phyloP scores from a whole-genome alignment of 2,329 filamentous ascomycete genomes.

The Microdochium trichocladiopsis region DNA sequence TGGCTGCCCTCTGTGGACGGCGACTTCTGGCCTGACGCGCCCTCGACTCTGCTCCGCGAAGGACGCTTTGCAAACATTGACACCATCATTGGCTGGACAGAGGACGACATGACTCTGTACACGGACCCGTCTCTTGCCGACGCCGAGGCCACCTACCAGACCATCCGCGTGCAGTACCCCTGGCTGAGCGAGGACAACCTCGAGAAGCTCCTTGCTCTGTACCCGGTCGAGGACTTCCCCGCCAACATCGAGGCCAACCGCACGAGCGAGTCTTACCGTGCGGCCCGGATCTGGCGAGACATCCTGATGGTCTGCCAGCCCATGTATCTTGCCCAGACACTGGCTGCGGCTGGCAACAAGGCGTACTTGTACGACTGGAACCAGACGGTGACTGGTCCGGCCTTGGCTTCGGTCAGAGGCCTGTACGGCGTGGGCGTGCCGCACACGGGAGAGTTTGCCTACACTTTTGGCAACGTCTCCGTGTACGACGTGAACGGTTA shows the following conservation, averaged over 20 bases:
- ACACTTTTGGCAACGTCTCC: conserved; percentile 39
- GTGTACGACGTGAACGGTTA: conserved; percentile 30
- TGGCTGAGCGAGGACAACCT: conserved; percentile 24
- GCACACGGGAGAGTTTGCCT: conserved; percentile 47
- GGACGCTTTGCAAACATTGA: conserved; percentile 29
- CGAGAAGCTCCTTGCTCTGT: conserved; percentile 36
- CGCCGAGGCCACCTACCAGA: conserved; percentile 27
- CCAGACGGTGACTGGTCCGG: conserved; percentile 40
- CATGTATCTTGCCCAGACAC: conserved; percentile 29
- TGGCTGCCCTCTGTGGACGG: conserved; percentile 8
- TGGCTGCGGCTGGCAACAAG: conserved; percentile 26
- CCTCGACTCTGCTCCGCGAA: conserved; percentile 22
- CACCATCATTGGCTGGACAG: conserved; percentile 34
- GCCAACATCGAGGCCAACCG: conserved; percentile 27
- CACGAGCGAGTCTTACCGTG: conserved; percentile 40
- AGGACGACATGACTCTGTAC: conserved; percentile 36
- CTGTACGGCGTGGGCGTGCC: conserved; percentile 34
- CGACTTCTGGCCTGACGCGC: conserved; percentile 29
- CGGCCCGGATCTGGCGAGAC: conserved; percentile 41
- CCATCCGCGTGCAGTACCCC: conserved; percentile 31
- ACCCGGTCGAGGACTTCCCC: conserved; percentile 39
- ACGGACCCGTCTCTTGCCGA: conserved; percentile 30
- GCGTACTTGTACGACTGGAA: conserved; percentile 46
- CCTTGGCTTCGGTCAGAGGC: conserved; percentile 23
- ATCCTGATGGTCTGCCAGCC: conserved; percentile 43